These are phyloP conservation scores for Sarocladium brachiariae DNA, from an alignment of 2,329 filamentous ascomycete genomes.

Conservation along the genomic window DNA sequence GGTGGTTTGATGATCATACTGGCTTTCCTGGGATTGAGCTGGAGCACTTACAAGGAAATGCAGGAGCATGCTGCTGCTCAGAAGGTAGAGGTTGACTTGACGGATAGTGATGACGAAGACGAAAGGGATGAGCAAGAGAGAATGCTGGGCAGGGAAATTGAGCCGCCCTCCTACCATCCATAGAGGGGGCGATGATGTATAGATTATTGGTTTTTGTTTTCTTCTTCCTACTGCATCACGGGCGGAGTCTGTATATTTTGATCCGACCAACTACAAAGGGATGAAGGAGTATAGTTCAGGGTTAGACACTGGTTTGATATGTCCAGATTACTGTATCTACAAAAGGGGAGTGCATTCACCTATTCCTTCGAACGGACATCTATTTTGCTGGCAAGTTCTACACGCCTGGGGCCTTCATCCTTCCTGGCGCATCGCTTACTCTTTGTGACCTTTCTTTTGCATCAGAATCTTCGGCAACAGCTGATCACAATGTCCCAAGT, in stretches of 20 bases:
- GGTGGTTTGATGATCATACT: constrained; percentile 84
- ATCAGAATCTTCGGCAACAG: too few relatives aligned
- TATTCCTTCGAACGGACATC: too few relatives aligned
- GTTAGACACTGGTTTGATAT: too few relatives aligned
- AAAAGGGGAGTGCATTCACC: too few relatives aligned
- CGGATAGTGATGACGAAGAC: constrained; percentile 41
- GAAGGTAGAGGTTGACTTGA: constrained; percentile 38
- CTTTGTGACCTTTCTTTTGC: too few relatives aligned
- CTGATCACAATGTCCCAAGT: too few relatives aligned
- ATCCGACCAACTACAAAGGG: too few relatives aligned
- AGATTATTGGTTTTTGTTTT: neutral
- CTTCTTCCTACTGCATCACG: neutral
- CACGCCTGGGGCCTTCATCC: too few relatives aligned
- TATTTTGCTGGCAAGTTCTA: too few relatives aligned
- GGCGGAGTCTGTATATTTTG: neutral
- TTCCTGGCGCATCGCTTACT: too few relatives aligned
- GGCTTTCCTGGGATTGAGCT: constrained; percentile 81
- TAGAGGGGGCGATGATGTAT: neutral
- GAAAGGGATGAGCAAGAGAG: constrained; percentile 13
- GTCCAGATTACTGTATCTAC: too few relatives aligned
- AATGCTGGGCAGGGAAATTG: constrained; percentile 2
- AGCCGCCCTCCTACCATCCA: constrained; percentile 4
- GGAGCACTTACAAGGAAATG: constrained; percentile 92
- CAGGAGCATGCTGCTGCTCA: constrained; percentile 69
- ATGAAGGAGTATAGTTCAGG: too few relatives aligned